A percentile compares a stretch with the other conserved stretches of the same genome.
phyloP scores from a whole-genome alignment of 2,329 filamentous ascomycete species.

The Aspergillus sp. region DNA sequence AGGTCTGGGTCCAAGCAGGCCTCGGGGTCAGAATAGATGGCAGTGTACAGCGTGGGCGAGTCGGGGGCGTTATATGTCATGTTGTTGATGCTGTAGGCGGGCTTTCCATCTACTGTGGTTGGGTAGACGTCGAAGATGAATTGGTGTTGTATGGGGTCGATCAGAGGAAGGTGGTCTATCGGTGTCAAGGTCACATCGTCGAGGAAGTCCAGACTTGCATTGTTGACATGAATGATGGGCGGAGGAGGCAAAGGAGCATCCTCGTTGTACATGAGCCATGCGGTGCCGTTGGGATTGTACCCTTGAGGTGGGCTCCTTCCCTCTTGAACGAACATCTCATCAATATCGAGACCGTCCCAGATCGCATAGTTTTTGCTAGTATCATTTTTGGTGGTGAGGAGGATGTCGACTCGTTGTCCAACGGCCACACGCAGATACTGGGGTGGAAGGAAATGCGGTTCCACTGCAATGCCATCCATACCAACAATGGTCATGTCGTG shows the following conservation, averaged over 20 bases:
- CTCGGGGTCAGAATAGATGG: slow-evolving; percentile 58
- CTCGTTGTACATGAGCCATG: slow-evolving; percentile 56
- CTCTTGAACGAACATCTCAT: slow-evolving; percentile 43
- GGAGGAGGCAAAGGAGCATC: slow-evolving; percentile 51
- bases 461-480: slow-evolving; percentile 38
- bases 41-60: slow-evolving; percentile 79
- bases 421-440: slow-evolving; percentile 67
- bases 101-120: slow-evolving; percentile 67
- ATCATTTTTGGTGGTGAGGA: slow-evolving; percentile 63
- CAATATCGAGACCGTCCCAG: slow-evolving; percentile 68
- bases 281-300: slow-evolving; percentile 60
- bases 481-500: slow-evolving; percentile 44
- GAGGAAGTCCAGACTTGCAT: slow-evolving; percentile 54
- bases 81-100: slow-evolving; percentile 68
- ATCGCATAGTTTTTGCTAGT: slow-evolving; percentile 67
- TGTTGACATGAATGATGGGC: slow-evolving; percentile 59
- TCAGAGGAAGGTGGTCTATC: slow-evolving; percentile 24
- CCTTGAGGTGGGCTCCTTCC: slow-evolving; percentile 56
- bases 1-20: slow-evolving; percentile 59
- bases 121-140: slow-evolving; percentile 54
- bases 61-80: slow-evolving; percentile 73
- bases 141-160: slow-evolving; percentile 33
- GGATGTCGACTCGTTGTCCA: slow-evolving; percentile 62
- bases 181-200: slow-evolving; percentile 59
- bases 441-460: slow-evolving; percentile 48